Percentiles rank a stretch among this genome's conserved stretches.
phyloP scores from a whole-genome alignment of 805 yeast species.

The Yamadazyma kitorensis region DNA sequence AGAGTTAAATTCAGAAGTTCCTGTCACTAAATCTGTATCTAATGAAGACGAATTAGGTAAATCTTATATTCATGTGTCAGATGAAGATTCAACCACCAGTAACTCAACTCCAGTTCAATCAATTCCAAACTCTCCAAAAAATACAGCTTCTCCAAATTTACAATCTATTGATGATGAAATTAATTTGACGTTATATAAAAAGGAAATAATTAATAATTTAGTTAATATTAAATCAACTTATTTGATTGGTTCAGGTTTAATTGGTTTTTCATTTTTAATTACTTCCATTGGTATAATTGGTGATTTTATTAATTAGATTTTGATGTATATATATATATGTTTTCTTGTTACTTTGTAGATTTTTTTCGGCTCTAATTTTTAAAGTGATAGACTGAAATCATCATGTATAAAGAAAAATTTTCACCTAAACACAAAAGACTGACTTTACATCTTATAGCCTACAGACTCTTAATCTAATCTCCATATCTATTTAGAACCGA shows the following conservation, averaged over 20 bases:
- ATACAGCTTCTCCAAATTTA: slow-evolving; percentile 17
- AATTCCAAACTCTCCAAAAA: slow-evolving; percentile 10
- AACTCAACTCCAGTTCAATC: slow-evolving; percentile 19
- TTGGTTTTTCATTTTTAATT: slow-evolving; percentile 46
- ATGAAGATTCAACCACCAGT: slow-evolving; percentile 26
- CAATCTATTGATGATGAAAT: slow-evolving; percentile 24
- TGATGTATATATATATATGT: no score
- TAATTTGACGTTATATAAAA: slow-evolving; percentile 27
- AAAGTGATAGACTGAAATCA: no score
- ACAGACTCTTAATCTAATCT: no score
- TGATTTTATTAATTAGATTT: no score
- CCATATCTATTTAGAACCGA: no score
- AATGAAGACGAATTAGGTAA: slow-evolving; percentile 29
- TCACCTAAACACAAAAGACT: no score
- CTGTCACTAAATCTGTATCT: slow-evolving; percentile 4
- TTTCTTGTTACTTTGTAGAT: no score
- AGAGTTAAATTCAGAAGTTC: not conserved
- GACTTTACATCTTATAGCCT: no score
- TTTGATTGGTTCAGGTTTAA: slow-evolving; percentile 37
- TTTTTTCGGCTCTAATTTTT: no score
- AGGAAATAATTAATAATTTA: slow-evolving; percentile 23
- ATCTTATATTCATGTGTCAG: slow-evolving; percentile 43
- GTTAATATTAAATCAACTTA: slow-evolving; percentile 35
- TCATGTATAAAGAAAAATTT: no score
- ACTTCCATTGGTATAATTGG: slow-evolving; percentile 58